Percentiles rank a stretch among this genome's conserved stretches.
phyloP scores from a whole-genome alignment of 495 filamentous ascomycete species.

The Penicillium malachiteum region DNA sequence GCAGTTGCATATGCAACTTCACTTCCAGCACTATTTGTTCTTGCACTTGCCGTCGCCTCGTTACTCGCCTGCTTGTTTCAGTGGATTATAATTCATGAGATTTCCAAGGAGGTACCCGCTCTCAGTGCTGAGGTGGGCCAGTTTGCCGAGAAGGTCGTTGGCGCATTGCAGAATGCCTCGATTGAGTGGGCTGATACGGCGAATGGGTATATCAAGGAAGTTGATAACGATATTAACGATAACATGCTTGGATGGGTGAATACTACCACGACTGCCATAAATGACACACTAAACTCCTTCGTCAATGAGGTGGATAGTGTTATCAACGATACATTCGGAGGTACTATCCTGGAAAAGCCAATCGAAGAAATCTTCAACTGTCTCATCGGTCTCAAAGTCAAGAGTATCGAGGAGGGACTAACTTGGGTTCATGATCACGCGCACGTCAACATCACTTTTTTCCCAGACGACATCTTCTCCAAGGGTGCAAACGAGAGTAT shows the following conservation, averaged over 20 bases:
- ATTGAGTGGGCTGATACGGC: constrained; percentile 71
- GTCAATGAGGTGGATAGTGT: constrained; percentile 68
- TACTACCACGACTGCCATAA: constrained; percentile 75
- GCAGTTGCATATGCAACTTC: constrained; percentile 83
- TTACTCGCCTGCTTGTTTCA: constrained; percentile 84
- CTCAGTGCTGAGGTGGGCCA: constrained; percentile 73
- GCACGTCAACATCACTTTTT: constrained; percentile 73
- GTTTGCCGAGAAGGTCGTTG: constrained; percentile 80
- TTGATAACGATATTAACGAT: constrained; percentile 73
- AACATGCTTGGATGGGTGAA: constrained; percentile 89
- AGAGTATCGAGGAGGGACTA: constrained; percentile 74
- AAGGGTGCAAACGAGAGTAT: constrained; percentile 68
- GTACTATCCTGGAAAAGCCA: constrained; percentile 71
- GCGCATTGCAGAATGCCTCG: constrained; percentile 68
- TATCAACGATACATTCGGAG: constrained; percentile 75
- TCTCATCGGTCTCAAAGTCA: constrained; percentile 72
- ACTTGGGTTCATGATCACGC: constrained; percentile 89
- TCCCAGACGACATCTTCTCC: constrained; percentile 81
- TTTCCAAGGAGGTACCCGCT: constrained; percentile 74
- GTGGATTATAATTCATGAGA: constrained; percentile 68
- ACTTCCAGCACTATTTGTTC: constrained; percentile 78
- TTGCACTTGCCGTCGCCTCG: constrained; percentile 82
- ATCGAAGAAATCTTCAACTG: constrained; percentile 73
- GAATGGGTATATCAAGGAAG: constrained; percentile 67
- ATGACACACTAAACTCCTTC: constrained; percentile 81